Evolutionary conservation across 2,329 filamentous ascomycete species (phyloP), one percentile per base, ranked within the genome.

Genomic region (Hypoxylon sp.): DNA sequence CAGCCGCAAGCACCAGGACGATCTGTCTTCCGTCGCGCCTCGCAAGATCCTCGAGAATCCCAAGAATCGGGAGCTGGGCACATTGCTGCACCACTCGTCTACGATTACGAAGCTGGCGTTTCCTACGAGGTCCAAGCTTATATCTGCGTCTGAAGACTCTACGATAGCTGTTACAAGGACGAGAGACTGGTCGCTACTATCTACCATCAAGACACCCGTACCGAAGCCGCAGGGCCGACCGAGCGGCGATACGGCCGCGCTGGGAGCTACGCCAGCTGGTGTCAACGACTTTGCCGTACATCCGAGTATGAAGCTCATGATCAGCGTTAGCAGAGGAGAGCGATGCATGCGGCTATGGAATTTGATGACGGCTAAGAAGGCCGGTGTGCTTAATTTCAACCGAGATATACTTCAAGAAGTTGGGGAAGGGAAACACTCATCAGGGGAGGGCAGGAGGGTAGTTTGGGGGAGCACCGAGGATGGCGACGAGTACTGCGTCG

Each of bases 221-320:
- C 92, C 96, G 2, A 96, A 95, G 80, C 85, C 90, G 2, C 84
- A 89, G 69, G 94, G 94, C 31, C 86, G 95, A 70, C 95, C 95
- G 8, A 95, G 91, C 73, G 95, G 95, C 66, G 95, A 98, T 79
- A 98, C 95, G 17, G 94, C 94, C 6, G 90, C 92, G 1, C 88
- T 91, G 10, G 94, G 94, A 17, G 92, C 90, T 53, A 89, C 92
- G 27, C 95, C 95, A 0, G 89, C 91, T n/a, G 96, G 96, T 17
- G 89, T 98, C 73, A 98, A 97, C 79, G 93, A 95, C 79, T 97
- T 99, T 79, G 94, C 95, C 1, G 92, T 99, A 27, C 96, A 99
- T 79, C 95, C 96, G 0, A 97, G 93, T 79, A 93, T 97, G 88
- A 98, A 98, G 82, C 85, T 99, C 56, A 97, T 98, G 93, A 89